Percentiles rank a stretch among this genome's conserved stretches.
These are phyloP conservation scores for Cudoniella acicularis DNA, from an alignment of 495 filamentous ascomycete genomes.

Conservation along the genomic window DNA sequence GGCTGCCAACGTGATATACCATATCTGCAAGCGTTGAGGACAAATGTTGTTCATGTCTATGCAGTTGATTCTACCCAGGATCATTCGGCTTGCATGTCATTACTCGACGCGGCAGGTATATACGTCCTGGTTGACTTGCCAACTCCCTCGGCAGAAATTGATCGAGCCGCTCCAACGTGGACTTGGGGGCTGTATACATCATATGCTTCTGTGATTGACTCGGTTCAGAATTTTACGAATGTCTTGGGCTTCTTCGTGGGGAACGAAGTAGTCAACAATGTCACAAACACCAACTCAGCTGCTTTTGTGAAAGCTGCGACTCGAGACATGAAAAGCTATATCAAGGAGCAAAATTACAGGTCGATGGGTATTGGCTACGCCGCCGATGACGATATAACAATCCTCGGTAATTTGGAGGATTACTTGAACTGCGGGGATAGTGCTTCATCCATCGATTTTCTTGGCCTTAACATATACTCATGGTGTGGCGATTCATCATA, in stretches of 20 bases:
- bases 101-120: constrained; percentile 67
- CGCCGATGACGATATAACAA: constrained; percentile 54
- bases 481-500: constrained; percentile 64
- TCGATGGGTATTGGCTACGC: constrained; percentile 67
- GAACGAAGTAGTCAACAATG: constrained; percentile 61
- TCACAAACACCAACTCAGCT: constrained; percentile 53
- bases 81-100: constrained; percentile 62
- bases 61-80: constrained; percentile 58
- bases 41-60: constrained; percentile 61
- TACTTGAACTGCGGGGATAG: constrained; percentile 66
- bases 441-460: constrained; percentile 63
- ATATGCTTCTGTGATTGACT: constrained; percentile 65
- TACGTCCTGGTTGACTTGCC: constrained; percentile 69
- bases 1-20: constrained; percentile 61
- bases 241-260: constrained; percentile 73
- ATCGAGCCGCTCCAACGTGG: constrained; percentile 56
- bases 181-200: constrained; percentile 49
- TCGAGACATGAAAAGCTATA: constrained; percentile 69
- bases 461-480: constrained; percentile 73
- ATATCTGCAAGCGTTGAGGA: constrained; percentile 52
- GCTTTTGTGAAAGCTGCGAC: constrained; percentile 72
- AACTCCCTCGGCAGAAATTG: constrained; percentile 53
- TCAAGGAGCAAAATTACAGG: constrained; percentile 57
- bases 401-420: constrained; percentile 55
- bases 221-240: constrained; percentile 61